phyloP scores from a whole-genome alignment of 2,329 filamentous ascomycete species.

The Stachybotrys elegans region DNA sequence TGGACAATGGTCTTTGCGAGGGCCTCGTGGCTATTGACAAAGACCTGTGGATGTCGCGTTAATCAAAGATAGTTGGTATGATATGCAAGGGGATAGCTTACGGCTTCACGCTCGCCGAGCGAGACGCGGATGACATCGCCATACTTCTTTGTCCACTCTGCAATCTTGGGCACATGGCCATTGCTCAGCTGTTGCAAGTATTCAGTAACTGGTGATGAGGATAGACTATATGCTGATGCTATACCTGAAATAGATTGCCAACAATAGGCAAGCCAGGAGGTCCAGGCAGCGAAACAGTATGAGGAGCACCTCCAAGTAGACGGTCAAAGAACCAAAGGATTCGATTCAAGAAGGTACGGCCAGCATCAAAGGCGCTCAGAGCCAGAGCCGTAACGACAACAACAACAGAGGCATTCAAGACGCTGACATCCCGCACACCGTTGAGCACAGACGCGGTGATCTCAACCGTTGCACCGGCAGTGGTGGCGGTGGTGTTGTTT shows the following conservation, averaged over 20 bases:
- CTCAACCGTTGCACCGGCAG: not conserved
- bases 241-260: conserved; percentile 1
- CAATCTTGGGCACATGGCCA: conserved; percentile 4
- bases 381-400: not conserved
- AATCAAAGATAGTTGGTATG: too few relatives aligned
- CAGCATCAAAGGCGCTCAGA: not conserved
- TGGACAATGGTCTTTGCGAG: conserved; percentile 5
- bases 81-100: not conserved
- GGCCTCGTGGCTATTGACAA: conserved; percentile 5
- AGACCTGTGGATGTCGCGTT: conserved; percentile 1
- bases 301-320: conserved; percentile 2
- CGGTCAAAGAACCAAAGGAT: conserved; percentile 1
- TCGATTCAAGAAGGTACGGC: not conserved
- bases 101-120: conserved; percentile 2
- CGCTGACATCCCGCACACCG: not conserved
- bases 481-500: not conserved
- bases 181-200: conserved; percentile 2
- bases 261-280: conserved; percentile 3
- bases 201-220: not conserved
- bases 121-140: conserved; percentile 4
- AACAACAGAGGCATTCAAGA: not conserved
- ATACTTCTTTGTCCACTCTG: conserved; percentile 5
- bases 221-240: not conserved
- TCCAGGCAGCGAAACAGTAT: not conserved
- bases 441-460: not conserved